Conservation (phyloP, 768 basidiomycete species). For the Cystofilobasidium ferigula region DNA sequence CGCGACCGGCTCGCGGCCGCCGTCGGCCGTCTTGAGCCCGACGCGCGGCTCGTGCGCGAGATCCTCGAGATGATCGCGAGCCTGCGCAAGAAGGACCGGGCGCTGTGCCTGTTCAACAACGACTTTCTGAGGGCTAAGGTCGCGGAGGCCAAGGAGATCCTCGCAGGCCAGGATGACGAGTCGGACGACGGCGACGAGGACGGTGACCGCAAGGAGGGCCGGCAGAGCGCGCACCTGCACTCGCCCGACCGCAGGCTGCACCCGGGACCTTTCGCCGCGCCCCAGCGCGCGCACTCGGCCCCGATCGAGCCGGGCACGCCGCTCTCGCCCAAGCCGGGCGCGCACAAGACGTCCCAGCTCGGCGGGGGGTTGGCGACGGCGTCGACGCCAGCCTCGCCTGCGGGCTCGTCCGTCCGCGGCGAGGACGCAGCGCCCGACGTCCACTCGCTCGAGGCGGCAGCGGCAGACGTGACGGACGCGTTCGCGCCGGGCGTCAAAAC, state of each 20-base stretch:
- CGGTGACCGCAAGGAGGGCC: neutral
- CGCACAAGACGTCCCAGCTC: neutral
- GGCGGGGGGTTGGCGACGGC: neutral
- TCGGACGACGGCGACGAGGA: constrained; percentile 45
- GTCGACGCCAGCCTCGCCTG: constrained; percentile 1
- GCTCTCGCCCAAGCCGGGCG: neutral
- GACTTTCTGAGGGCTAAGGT: constrained; percentile 69
- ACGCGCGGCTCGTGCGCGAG: constrained; percentile 48
- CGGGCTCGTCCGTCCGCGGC: neutral
- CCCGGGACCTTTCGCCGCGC: neutral
- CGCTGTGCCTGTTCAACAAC: constrained; percentile 78
- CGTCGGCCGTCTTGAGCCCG: constrained; percentile 51
- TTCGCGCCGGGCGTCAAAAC: neutral
- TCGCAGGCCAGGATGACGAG: constrained; percentile 43
- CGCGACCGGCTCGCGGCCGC: constrained; percentile 61
- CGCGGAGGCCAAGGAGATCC: constrained; percentile 65
- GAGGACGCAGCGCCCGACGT: neutral
- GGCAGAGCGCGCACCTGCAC: neutral
- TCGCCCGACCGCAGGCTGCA: neutral
- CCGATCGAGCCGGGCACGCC: constrained; percentile 10
- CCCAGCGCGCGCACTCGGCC: constrained; percentile 14
- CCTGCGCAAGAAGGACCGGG: constrained; percentile 75
- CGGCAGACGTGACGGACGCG: neutral
- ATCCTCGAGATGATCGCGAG: constrained; percentile 72
- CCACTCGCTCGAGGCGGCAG: neutral